A percentile compares a stretch with the other conserved stretches of the same genome.
Conservation (phyloP, 192 early-diverging fungal genomes). For the Backusella westeae region DNA sequence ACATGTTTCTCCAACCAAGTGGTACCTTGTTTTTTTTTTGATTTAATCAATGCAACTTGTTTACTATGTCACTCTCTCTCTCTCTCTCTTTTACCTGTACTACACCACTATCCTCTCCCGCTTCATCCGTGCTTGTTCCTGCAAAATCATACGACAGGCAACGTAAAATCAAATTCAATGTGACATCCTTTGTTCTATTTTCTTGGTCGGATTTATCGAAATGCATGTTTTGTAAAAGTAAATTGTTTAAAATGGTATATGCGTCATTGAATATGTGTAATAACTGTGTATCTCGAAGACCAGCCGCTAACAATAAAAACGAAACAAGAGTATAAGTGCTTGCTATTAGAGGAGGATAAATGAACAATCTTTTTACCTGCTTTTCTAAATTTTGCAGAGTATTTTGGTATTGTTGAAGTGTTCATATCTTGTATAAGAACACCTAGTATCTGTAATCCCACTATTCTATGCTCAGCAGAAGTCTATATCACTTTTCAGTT, state of each 20-base stretch:
- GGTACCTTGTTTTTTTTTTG: slow-evolving; percentile 50
- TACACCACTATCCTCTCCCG: slow-evolving; percentile 69
- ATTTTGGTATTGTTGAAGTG: slow-evolving; percentile 50
- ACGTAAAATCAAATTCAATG: slow-evolving; percentile 58
- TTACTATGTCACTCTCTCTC: neutral
- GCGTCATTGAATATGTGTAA: slow-evolving; percentile 30
- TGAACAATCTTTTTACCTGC: slow-evolving; percentile 37
- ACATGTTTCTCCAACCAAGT: slow-evolving; percentile 71
- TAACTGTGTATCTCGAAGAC: slow-evolving; percentile 42
- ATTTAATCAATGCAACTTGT: no score
- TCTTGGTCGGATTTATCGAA: slow-evolving; percentile 41
- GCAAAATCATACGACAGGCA: slow-evolving; percentile 83
- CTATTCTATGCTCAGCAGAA: slow-evolving; percentile 49
- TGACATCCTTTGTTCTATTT: slow-evolving; percentile 40
- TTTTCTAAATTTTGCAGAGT: slow-evolving; percentile 66
- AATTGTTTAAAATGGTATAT: slow-evolving; percentile 37
- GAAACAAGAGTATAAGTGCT: no score
- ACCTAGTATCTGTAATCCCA: slow-evolving; percentile 66
- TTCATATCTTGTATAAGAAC: slow-evolving; percentile 77
- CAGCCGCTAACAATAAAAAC: slow-evolving; percentile 27
- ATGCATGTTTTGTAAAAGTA: slow-evolving; percentile 30
- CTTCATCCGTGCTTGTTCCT: slow-evolving; percentile 72
- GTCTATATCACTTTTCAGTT: slow-evolving; percentile 32
- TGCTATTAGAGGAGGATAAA: neutral
- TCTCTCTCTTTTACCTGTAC: slow-evolving; percentile 49